These are phyloP conservation scores for Cylindrodendrum hubeiense DNA, from an alignment of 2,329 filamentous ascomycete species.

Conservation along the genomic window DNA sequence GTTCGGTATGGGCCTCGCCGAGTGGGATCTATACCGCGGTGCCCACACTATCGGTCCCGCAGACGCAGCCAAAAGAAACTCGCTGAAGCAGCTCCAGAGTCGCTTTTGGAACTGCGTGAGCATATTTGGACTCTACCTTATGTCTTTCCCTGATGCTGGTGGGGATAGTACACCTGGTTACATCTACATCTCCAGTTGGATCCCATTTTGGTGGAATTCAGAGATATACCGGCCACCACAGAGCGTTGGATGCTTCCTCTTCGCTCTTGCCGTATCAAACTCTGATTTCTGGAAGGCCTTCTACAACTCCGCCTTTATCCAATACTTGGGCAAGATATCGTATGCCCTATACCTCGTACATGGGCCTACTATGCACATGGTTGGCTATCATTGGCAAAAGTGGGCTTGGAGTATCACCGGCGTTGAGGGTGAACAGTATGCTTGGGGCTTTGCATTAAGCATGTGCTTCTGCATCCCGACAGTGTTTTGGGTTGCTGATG, in stretches of 20 bases:
- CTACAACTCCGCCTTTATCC: slow-evolving; percentile 62
- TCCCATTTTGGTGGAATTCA: slow-evolving; percentile 62
- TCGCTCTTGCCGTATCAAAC: slow-evolving; percentile 63
- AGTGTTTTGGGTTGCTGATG: no score
- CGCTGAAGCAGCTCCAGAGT: slow-evolving; percentile 28
- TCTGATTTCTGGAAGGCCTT: slow-evolving; percentile 61
- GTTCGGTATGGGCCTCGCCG: slow-evolving; percentile 66
- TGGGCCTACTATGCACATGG: slow-evolving; percentile 65
- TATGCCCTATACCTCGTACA: slow-evolving; percentile 74
- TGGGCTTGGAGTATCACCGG: no score
- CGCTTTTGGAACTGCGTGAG: slow-evolving; percentile 59
- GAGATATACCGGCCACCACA: slow-evolving; percentile 69
- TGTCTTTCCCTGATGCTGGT: slow-evolving; percentile 52
- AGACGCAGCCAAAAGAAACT: slow-evolving; percentile 30
- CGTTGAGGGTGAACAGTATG: no score
- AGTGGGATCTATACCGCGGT: slow-evolving; percentile 63
- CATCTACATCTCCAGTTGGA: slow-evolving; percentile 59
- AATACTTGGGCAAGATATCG: slow-evolving; percentile 71
- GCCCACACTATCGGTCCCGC: slow-evolving; percentile 52
- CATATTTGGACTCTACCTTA: slow-evolving; percentile 65
- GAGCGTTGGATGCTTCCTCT: slow-evolving; percentile 63
- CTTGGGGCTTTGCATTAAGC: slow-evolving; percentile 60
- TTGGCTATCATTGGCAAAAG: slow-evolving; percentile 64
- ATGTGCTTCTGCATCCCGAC: slow-evolving; percentile 61
- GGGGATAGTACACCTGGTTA: slow-evolving; percentile 66